Percentiles rank a stretch among this genome's conserved stretches.
These are phyloP conservation scores for Populus deltoides DNA, from an alignment of 345 rosid genomes.

Conservation along the genomic window DNA sequence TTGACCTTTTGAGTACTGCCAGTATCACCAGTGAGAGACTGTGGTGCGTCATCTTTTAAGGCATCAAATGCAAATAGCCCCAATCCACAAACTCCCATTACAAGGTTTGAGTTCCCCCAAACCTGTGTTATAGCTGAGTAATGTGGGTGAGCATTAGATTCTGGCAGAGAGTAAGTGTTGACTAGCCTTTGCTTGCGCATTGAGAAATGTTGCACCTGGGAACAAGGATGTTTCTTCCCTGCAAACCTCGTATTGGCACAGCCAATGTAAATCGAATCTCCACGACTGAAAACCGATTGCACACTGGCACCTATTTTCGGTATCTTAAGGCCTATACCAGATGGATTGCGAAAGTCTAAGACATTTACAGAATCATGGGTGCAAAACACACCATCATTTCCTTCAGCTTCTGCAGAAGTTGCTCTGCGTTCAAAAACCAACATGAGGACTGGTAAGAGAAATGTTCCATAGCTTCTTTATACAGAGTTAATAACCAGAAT, in stretches of 20 bases:
- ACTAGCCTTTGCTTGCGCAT: constrained; percentile 65
- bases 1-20: constrained; percentile 40
- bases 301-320: constrained; percentile 56
- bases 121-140: constrained; percentile 87
- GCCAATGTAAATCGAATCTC: constrained; percentile 72
- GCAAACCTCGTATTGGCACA: constrained; percentile 48
- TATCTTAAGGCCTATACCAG: constrained; percentile 86
- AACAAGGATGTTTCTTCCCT: constrained; percentile 41
- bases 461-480: background rate
- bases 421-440: constrained; percentile 52
- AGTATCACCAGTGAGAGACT: constrained; percentile 34
- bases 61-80: constrained; percentile 79
- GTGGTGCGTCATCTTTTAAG: constrained; percentile 46
- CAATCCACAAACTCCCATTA: constrained; percentile 73
- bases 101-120: constrained; percentile 87
- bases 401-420: constrained; percentile 85
- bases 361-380: constrained; percentile 74
- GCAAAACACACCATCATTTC: constrained; percentile 94
- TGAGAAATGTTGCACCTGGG: constrained; percentile 82
- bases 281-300: constrained; percentile 79
- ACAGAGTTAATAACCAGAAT: background rate
- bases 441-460: constrained; percentile 10
- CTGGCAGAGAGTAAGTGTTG: constrained; percentile 60
- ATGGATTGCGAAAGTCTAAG: constrained; percentile 83
- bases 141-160: constrained; percentile 53